phyloP scores from a whole-genome alignment of 2,329 filamentous ascomycete species.

The Didymella lethalis region DNA sequence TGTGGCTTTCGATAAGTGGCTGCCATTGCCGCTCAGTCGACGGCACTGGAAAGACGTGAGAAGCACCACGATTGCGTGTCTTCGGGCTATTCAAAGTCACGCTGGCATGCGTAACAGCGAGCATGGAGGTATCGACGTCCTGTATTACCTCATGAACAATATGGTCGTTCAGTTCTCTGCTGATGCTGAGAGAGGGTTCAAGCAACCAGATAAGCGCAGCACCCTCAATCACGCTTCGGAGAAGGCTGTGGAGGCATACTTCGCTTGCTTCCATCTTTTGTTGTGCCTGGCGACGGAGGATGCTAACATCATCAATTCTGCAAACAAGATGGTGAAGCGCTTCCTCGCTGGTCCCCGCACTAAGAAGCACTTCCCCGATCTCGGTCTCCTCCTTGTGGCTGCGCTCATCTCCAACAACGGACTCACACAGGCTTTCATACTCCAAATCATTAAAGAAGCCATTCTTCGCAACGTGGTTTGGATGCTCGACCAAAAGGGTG shows the following conservation, averaged over 20 bases:
- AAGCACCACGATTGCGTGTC: conserved; percentile 29
- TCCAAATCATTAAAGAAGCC: conserved; percentile 58
- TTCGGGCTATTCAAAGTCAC: conserved; percentile 38
- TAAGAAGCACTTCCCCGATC: conserved; percentile 57
- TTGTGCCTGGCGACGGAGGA: conserved; percentile 57
- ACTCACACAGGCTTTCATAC: conserved; percentile 52
- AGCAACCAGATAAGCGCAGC: conserved; percentile 39
- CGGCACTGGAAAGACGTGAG: conserved; percentile 56
- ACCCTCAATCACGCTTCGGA: conserved; percentile 59
- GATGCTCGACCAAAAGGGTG: conserved; percentile 55
- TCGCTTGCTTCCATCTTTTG: conserved; percentile 61
- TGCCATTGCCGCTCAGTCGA: conserved; percentile 58
- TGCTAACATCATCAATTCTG: conserved; percentile 46
- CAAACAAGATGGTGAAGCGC: conserved; percentile 52
- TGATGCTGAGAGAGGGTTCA: conserved; percentile 30
- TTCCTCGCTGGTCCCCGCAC: conserved; percentile 53
- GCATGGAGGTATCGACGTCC: conserved; percentile 42
- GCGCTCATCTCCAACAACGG: conserved; percentile 57
- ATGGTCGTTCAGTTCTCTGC: conserved; percentile 60
- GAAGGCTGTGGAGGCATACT: conserved; percentile 63
- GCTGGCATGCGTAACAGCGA: conserved; percentile 35
- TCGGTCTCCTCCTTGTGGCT: conserved; percentile 59
- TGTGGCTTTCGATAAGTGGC: conserved; percentile 54
- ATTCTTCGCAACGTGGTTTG: conserved; percentile 62
- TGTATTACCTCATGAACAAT: conserved; percentile 61